Evolutionary conservation across 768 basidiomycete genomes (phyloP), one percentile per base, ranked within the genome.

Genomic region (Tricholoma flavovirens): DNA sequence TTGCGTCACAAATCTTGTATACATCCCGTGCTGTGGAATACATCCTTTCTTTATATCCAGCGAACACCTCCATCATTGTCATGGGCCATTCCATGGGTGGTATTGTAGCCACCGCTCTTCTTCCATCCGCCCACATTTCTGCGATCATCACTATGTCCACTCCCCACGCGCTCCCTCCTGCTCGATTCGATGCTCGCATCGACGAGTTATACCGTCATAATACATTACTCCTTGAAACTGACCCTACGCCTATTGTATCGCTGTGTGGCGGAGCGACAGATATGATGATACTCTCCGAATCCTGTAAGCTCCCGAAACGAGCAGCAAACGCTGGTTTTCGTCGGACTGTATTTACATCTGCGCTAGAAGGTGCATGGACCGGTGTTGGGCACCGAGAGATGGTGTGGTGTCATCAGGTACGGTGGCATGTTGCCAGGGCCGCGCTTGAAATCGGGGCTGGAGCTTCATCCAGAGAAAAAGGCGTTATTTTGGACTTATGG

Each of bases 31-130:
- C 88, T 12, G 83, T 97, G 56, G 70, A 75, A 7, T 90, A 89
- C 64, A 88, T 98, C 59, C 80, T 94, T 36, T 86, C 88, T 0
- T 74, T 83, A 24, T 97, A 98, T 68, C 81, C 83, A 2, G 58
- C 72, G 12, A 67, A 79, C 53, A 86, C 89, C 2, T 63, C 73
- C 33, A 82, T 98, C 54, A 81, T 88, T 48, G 66, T 98, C 56
- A 74, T 98, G 68, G 97, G 90, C 2, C 96, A 98, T 68, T 98
- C 95, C 10, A 99, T 99, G 97, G 97, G 97, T 21, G 97, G 97
- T 9, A 74, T 96, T 48, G 93, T 96, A 4, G 93, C 91, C 8
- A 83, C 85, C 0, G 84, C 89, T 5, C 76, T 95, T 12, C 81
- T 95, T 9, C 83, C 88, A 1, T 82, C 84, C 5, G 61, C 67